phyloP scores from a whole-genome alignment of 331 rosid genomes.

The Pyracantha coccinea region DNA sequence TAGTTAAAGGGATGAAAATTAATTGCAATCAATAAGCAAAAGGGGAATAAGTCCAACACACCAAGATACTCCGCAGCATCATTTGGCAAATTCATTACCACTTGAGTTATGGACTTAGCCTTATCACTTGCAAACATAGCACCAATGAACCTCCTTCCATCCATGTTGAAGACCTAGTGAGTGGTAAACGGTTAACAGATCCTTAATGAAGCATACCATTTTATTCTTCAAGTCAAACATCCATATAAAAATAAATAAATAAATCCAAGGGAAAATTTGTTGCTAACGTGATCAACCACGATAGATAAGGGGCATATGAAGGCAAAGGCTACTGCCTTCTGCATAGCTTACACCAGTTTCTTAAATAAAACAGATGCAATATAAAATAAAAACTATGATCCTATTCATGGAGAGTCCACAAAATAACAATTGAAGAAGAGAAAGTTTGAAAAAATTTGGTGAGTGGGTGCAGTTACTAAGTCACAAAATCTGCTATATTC shows the following conservation, averaged over 20 bases:
- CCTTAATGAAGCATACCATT: conserved; percentile 3
- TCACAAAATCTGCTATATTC: not conserved
- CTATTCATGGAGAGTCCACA: not conserved
- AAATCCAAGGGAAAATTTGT: not conserved
- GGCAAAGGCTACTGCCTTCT: not conserved
- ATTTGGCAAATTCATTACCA: conserved; percentile 93
- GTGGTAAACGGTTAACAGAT: conserved; percentile 10
- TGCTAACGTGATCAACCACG: not conserved
- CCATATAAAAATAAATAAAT: not conserved
- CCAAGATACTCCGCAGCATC: conserved; percentile 90
- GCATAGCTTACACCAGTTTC: not conserved
- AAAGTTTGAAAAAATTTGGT: not conserved
- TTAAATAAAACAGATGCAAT: not conserved
- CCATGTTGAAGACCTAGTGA: conserved; percentile 83
- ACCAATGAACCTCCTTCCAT: conserved; percentile 87
- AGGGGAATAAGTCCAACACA: conserved; percentile 17
- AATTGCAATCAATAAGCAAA: not conserved
- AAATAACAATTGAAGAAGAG: not conserved
- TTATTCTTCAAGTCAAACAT: not conserved
- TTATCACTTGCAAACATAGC: conserved; percentile 71
- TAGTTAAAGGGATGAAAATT: not conserved
- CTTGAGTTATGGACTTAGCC: conserved; percentile 74
- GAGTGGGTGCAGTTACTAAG: not conserved
- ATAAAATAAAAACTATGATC: not conserved
- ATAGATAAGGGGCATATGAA: not conserved